Base-by-base conservation (phyloP, 2,329 filamentous ascomycete genomes). In the Alternaria viburni region DNA sequence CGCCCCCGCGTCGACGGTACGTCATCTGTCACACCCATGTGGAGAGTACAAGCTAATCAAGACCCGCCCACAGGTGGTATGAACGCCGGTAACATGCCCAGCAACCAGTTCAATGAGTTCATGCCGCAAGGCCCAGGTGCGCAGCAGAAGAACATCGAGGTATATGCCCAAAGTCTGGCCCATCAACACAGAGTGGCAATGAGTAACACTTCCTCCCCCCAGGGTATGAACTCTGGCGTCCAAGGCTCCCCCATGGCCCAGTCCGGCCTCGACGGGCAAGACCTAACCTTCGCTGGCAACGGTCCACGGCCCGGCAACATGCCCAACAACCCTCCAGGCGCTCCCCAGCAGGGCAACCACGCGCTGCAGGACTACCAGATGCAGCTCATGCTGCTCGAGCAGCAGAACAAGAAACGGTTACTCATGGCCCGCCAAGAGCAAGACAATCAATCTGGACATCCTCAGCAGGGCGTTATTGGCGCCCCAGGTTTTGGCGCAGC, bases 321-420 rank as follows among this genome's bases (percentile, higher is more conserved):
- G 75, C 88, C 90, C 64, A 90, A 93, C 70, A 88, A 85, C 57
- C 83, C 84, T 64, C 79, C 77, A 54, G 76, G 80, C 64, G 74
- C 84, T 81, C 65, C 85, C 81, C 71, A 85, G 57, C 71, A 86
- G 57, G 91, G 90, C 80, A 95, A 93, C 77, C 91, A 94, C 77
- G 92, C 92, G 21, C 84, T 95, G 49, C 91, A 94, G 79, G 92
- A 96, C 78, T 95, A 95, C 74, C 92, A 95, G 82, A 94, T 94
- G 91, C 92, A 95, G 78, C 82, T 95, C 76, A 95, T 94, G 92
- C 82, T 94, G 54, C 86, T 95, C 15, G 92, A 95, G 80, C 92
- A 94, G 80, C 91, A 95, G 81, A 95, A 95, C 73, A 95, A 94
- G 85, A 94, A 93, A 81, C 86, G 92, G 17, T 84, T 95, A 52